Evolutionary conservation across 768 basidiomycete genomes (phyloP).

Genomic region (Tephrocybe sp.): DNA sequence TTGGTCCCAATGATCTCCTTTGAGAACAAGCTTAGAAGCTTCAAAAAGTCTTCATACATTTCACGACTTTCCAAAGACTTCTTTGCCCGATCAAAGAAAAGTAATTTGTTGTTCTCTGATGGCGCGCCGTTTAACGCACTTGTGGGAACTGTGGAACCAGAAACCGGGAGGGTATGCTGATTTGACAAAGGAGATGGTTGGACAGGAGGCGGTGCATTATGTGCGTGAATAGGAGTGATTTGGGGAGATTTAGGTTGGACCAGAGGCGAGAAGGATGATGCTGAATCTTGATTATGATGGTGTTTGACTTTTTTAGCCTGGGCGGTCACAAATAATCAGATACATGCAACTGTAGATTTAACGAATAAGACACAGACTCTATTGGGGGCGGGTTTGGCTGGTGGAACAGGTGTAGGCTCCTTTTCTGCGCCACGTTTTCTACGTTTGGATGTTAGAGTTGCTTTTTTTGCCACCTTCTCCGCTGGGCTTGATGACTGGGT

Average conservation of each 20-base stretch:
- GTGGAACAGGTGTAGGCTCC: conserved; percentile 60
- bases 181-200: conserved; percentile 18
- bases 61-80: conserved; percentile 72
- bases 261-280: conserved; percentile 52
- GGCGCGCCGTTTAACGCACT: conserved; percentile 35
- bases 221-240: conserved; percentile 29
- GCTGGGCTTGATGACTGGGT: conserved; percentile 33
- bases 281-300: conserved; percentile 56
- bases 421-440: conserved; percentile 67
- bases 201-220: conserved; percentile 19
- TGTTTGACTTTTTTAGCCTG: conserved; percentile 66
- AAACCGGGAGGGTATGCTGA: conserved; percentile 21
- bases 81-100: conserved; percentile 94
- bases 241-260: conserved; percentile 42
- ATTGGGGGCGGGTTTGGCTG: conserved; percentile 45
- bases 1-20: conserved; percentile 88
- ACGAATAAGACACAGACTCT: conserved; percentile 36
- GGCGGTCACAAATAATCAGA: conserved; percentile 13
- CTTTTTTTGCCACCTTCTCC: conserved; percentile 43
- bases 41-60: conserved; percentile 91
- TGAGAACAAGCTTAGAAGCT: conserved; percentile 86
- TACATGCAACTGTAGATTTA: neutral
- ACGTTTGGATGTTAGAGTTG: conserved; percentile 45
- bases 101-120: conserved; percentile 71
- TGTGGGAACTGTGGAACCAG: conserved; percentile 24